phyloP scores from a whole-genome alignment of 2,329 filamentous ascomycete genomes.

The Herpotrichia juniperi region DNA sequence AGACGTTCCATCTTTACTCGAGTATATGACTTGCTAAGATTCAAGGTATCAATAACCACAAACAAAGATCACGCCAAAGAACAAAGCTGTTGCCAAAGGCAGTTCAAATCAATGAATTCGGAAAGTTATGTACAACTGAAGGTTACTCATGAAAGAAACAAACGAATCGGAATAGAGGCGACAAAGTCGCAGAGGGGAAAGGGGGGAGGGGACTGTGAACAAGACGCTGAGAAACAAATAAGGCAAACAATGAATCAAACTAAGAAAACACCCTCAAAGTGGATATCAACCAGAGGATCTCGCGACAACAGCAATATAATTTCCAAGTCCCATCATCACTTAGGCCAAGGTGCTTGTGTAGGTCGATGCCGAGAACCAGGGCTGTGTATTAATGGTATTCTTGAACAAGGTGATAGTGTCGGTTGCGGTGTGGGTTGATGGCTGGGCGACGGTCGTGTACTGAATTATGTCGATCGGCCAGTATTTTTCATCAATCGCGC shows the following conservation, averaged over 20 bases:
- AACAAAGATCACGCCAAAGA: not conserved
- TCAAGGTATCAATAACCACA: no score
- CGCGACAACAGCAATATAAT: not conserved
- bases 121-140: constrained; percentile 3
- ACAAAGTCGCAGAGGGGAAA: not conserved
- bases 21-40: no score
- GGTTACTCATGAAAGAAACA: not conserved
- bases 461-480: not conserved
- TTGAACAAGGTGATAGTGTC: not conserved
- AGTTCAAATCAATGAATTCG: constrained; percentile 2
- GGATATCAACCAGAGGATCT: not conserved
- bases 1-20: no score
- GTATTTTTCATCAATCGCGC: not conserved
- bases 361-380: no score
- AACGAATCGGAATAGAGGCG: not conserved
- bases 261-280: not conserved
- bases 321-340: not conserved
- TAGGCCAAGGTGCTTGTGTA: not conserved
- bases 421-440: not conserved
- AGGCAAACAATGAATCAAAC: not conserved
- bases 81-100: not conserved
- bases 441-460: not conserved
- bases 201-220: not conserved
- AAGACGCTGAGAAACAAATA: not conserved
- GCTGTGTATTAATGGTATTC: not conserved